Evolutionary conservation across 2,329 filamentous ascomycete genomes (phyloP).

Genomic region (Colletotrichum acutatum): DNA sequence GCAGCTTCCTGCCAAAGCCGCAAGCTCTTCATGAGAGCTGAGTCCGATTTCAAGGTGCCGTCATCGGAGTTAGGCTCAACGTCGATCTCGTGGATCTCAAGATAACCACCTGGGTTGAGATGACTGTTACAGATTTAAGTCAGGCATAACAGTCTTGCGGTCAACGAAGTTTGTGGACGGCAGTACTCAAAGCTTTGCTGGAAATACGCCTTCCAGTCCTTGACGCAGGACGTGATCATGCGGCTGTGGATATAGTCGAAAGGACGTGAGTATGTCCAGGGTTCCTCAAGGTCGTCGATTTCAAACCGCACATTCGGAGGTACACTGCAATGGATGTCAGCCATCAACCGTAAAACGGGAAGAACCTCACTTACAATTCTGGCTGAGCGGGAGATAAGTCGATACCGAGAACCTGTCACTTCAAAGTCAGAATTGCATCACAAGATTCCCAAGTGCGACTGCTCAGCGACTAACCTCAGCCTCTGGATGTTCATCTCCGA

Average conservation of each 20-base stretch:
- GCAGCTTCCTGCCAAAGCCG: not conserved
- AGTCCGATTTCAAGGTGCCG: conserved; percentile 45
- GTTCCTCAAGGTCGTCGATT: conserved; percentile 52
- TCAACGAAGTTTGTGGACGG: too few relatives aligned
- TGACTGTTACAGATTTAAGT: conserved; percentile 16
- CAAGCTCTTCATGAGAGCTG: conserved; percentile 39
- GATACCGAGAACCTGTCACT: conserved; percentile 46
- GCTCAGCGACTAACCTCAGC: conserved; percentile 37
- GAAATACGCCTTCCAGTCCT: conserved; percentile 47
- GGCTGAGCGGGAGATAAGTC: conserved; percentile 55
- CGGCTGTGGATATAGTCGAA: conserved; percentile 55
- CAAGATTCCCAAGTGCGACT: too few relatives aligned
- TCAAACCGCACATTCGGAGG: conserved; percentile 61
- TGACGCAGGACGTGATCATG: conserved; percentile 48
- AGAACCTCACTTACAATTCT: conserved; percentile 38
- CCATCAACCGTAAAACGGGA: not conserved
- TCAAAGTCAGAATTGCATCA: not conserved
- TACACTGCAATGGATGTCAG: conserved; percentile 42
- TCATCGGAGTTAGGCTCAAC: conserved; percentile 54
- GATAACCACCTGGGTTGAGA: conserved; percentile 54
- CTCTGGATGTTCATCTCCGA: conserved; percentile 47
- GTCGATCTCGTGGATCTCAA: conserved; percentile 55
- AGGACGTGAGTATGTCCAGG: conserved; percentile 48
- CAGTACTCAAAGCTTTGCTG: conserved; percentile 44
- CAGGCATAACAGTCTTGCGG: too few relatives aligned